Conservation (phyloP, 2,329 filamentous ascomycete genomes). For the Diplodia mutila region DNA sequence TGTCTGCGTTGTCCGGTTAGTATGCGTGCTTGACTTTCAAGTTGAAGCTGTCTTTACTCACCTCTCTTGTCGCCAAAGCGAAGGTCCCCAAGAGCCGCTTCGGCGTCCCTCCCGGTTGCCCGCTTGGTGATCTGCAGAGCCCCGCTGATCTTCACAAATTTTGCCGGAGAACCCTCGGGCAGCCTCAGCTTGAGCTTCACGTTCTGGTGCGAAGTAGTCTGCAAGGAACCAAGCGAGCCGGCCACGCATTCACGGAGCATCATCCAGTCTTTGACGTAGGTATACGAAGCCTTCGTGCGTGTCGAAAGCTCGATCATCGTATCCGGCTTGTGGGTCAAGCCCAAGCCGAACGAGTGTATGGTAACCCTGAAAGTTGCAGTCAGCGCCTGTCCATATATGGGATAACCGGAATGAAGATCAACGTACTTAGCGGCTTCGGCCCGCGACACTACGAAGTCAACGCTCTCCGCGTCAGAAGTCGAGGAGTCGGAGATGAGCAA, state of each 20-base stretch:
- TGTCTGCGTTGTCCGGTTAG: slow-evolving; percentile 59
- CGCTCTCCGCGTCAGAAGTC: slow-evolving; percentile 89
- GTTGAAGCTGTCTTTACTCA: slow-evolving; percentile 33
- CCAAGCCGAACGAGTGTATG: slow-evolving; percentile 94
- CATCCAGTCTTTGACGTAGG: slow-evolving; percentile 99
- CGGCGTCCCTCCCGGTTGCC: slow-evolving; percentile 90
- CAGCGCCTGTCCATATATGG: slow-evolving; percentile 27
- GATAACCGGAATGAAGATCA: slow-evolving; percentile 13
- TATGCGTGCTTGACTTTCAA: background rate
- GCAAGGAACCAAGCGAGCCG: slow-evolving; percentile 87
- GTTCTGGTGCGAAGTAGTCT: slow-evolving; percentile 96
- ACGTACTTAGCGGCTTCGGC: slow-evolving; percentile 94
- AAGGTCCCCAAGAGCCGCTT: slow-evolving; percentile 87
- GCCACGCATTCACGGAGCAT: slow-evolving; percentile 97
- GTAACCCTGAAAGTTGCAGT: slow-evolving; percentile 64
- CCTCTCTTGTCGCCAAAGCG: slow-evolving; percentile 89
- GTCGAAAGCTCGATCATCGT: slow-evolving; percentile 98
- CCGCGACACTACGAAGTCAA: slow-evolving; percentile 95
- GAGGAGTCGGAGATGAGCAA: slow-evolving; percentile 97
- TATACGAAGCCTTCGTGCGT: slow-evolving; percentile 94
- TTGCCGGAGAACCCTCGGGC: slow-evolving; percentile 94
- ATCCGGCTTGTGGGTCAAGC: slow-evolving; percentile 96
- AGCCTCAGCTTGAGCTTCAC: slow-evolving; percentile 93
- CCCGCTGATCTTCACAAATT: slow-evolving; percentile 98
- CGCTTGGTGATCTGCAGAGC: slow-evolving; percentile 95